Conservation (phyloP, 1,139 yeast species). For the Martiniozyma asiatica region DNA sequence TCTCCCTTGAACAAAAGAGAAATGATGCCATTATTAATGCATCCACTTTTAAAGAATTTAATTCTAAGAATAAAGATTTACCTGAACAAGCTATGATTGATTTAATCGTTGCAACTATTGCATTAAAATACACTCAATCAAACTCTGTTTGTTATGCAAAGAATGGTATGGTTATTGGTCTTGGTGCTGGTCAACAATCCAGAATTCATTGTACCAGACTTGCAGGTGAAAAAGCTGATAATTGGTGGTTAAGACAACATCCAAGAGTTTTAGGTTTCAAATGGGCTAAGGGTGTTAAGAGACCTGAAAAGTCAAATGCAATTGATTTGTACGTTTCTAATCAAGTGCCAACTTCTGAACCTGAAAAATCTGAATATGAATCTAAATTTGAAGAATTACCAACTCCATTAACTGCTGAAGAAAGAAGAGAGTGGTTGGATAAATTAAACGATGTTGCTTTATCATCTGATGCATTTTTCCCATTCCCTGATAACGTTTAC, state of each 20-base stretch:
- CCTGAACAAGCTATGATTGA: conserved; percentile 90
- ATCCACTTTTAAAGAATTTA: conserved; percentile 80
- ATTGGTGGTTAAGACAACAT: conserved; percentile 99
- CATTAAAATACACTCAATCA: conserved; percentile 93
- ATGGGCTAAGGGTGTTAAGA: conserved; percentile 97
- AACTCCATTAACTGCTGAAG: conserved; percentile 66
- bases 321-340: conserved; percentile 86
- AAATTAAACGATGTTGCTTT: conserved; percentile 78
- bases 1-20: conserved; percentile 90
- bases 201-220: conserved; percentile 98
- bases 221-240: conserved; percentile 98
- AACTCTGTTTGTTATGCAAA: conserved; percentile 97
- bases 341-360: conserved; percentile 85
- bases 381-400: conserved; percentile 79
- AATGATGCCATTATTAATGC: conserved; percentile 93
- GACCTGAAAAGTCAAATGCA: conserved; percentile 97
- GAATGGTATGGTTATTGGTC: conserved; percentile 97
- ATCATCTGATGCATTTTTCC: conserved; percentile 98
- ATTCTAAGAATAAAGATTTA: conserved; percentile 72
- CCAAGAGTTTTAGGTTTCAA: conserved; percentile 84
- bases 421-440: conserved; percentile 77
- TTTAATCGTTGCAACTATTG: conserved; percentile 92
- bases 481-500: conserved; percentile 98
- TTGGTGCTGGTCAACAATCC: conserved; percentile 99
- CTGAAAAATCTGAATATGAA: conserved; percentile 87